A percentile compares a stretch with the other conserved stretches of the same genome.
Evolutionary conservation across 768 basidiomycete genomes (phyloP).

Genomic region (Auricularia heimuer): DNA sequence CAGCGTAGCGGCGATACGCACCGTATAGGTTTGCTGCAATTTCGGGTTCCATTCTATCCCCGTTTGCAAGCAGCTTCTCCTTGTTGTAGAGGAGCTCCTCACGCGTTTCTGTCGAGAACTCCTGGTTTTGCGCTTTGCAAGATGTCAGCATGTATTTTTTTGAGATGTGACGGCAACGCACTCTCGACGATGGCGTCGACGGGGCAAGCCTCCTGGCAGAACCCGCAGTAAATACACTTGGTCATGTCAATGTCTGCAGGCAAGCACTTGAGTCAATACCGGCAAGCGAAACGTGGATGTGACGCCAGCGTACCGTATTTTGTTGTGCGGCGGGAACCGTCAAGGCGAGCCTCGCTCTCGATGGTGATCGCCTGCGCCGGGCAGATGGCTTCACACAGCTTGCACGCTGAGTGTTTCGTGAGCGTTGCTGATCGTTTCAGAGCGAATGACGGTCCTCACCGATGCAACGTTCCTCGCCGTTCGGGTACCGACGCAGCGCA

Average conservation of each 20-base stretch:
- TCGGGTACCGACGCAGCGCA: slow-evolving; percentile 90
- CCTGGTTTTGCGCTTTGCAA: slow-evolving; percentile 82
- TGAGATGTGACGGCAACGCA: slow-evolving; percentile 30
- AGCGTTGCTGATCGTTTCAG: background rate
- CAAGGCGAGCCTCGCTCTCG: slow-evolving; percentile 91
- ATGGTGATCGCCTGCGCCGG: slow-evolving; percentile 99
- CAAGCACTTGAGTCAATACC: slow-evolving; percentile 6
- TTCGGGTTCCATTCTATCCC: slow-evolving; percentile 94
- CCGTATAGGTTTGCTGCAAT: slow-evolving; percentile 89
- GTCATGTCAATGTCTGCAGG: slow-evolving; percentile 95
- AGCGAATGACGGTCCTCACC: slow-evolving; percentile 42
- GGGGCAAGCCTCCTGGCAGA: slow-evolving; percentile 99
- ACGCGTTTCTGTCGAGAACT: slow-evolving; percentile 94
- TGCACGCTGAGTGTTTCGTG: slow-evolving; percentile 61
- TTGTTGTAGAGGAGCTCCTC: slow-evolving; percentile 99
- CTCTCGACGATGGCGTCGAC: slow-evolving; percentile 99
- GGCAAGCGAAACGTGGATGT: slow-evolving; percentile 4
- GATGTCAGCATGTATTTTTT: slow-evolving; percentile 9
- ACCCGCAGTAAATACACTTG: slow-evolving; percentile 99
- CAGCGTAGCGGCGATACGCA: slow-evolving; percentile 24
- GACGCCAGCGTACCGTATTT: slow-evolving; percentile 67
- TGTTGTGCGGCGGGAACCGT: slow-evolving; percentile 93
- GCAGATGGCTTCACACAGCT: slow-evolving; percentile 98
- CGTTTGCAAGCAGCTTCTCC: slow-evolving; percentile 93
- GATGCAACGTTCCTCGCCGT: slow-evolving; percentile 97